These are phyloP conservation scores for Guyanaporus albipodus DNA, from an alignment of 768 basidiomycete species.

Conservation along the genomic window DNA sequence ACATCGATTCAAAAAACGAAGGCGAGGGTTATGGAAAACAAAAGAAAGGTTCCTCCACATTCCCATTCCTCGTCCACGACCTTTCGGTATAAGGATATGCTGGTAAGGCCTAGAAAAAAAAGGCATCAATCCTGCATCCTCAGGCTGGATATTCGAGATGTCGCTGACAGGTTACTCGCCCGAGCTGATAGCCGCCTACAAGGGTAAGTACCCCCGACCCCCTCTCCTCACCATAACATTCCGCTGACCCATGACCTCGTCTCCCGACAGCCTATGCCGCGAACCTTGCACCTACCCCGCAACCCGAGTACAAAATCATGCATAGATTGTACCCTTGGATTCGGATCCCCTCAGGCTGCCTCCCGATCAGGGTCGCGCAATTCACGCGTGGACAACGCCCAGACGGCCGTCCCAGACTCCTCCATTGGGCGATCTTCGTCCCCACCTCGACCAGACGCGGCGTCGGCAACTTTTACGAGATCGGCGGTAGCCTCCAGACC, in stretches of 20 bases:
- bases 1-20: too few species aligned
- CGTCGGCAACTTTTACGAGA: constrained; percentile 20
- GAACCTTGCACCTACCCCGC: background rate
- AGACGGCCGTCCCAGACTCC: background rate
- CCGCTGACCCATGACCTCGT: background rate
- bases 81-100: constrained; percentile 6
- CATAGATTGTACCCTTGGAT: constrained; percentile 2
- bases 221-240: too few species aligned
- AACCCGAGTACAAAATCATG: constrained; percentile 7
- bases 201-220: background rate
- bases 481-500: constrained; percentile 5
- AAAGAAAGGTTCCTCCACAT: background rate
- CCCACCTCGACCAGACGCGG: constrained; percentile 17
- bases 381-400: constrained; percentile 7
- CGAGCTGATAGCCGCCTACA: constrained; percentile 8
- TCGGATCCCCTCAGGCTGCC: constrained; percentile 11
- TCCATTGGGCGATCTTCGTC: constrained; percentile 25
- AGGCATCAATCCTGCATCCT: background rate
- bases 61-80: background rate
- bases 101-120: background rate
- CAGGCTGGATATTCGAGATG: constrained; percentile 2
- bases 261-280: constrained; percentile 5
- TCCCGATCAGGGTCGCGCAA: constrained; percentile 16
- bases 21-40: too few species aligned
- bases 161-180: background rate